Conservation (phyloP, 2,329 filamentous ascomycete species). For the Penicillium sp. region DNA sequence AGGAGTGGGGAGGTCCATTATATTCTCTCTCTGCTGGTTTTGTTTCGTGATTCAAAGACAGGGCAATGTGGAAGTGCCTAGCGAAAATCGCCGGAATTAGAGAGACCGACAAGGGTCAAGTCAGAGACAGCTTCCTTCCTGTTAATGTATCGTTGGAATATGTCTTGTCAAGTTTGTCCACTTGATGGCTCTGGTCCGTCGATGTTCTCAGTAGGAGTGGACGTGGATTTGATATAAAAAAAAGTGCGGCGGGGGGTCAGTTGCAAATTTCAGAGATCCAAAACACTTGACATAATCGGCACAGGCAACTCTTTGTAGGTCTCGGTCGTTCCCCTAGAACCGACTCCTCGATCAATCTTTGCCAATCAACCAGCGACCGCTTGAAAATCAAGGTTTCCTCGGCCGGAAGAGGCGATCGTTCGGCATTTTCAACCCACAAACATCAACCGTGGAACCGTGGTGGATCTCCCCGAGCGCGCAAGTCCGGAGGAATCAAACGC, state of each 20-base stretch:
- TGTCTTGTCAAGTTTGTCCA: background rate
- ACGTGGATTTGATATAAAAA: background rate
- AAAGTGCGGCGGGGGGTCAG: background rate
- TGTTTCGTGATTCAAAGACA: background rate
- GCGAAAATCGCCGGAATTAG: background rate
- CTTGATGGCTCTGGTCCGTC: background rate
- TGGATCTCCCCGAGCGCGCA: constrained; percentile 16
- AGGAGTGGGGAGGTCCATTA: constrained; percentile 21
- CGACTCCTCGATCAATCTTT: constrained; percentile 6
- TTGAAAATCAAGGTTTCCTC: constrained; percentile 17
- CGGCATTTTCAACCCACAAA: constrained; percentile 15
- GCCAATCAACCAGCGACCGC: constrained; percentile 1
- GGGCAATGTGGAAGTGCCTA: background rate
- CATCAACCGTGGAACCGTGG: constrained; percentile 19
- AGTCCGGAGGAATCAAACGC: constrained; percentile 2
- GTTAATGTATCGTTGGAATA: background rate
- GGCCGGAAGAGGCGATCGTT: constrained; percentile 30
- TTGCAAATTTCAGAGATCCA: background rate
- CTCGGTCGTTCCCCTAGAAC: background rate
- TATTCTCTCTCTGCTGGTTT: background rate
- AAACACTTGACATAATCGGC: background rate
- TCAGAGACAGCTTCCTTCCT: background rate
- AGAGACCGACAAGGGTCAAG: background rate
- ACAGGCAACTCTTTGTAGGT: background rate
- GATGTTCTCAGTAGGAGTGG: background rate